phyloP scores from a whole-genome alignment of 1,139 yeast genomes.

The Nakaseomyces bracarensis region DNA sequence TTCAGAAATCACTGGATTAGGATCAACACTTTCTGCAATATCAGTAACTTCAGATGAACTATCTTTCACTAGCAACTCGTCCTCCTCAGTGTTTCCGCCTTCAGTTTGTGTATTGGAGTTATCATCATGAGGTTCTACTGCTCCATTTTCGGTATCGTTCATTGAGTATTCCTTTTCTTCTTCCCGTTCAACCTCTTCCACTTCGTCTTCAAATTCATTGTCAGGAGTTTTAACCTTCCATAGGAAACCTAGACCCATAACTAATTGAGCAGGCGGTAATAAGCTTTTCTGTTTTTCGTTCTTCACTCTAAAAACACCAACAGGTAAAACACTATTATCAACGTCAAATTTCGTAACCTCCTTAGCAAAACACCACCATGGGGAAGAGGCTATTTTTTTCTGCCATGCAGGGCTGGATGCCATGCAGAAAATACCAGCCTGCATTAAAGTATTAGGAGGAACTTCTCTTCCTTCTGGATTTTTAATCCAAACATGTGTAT shows the following conservation, averaged over 20 bases:
- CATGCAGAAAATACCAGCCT: constrained; percentile 80
- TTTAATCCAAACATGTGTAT: constrained; percentile 65
- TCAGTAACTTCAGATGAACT: too few relatives aligned
- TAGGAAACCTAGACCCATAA: constrained; percentile 81
- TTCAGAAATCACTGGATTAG: too few relatives aligned
- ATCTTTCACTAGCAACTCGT: too few relatives aligned
- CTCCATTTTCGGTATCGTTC: constrained; percentile 14
- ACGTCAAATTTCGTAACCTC: constrained; percentile 62
- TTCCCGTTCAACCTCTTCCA: constrained; percentile 21
- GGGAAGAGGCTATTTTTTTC: constrained; percentile 65
- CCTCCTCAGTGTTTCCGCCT: constrained; percentile 7
- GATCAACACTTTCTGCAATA: constrained; percentile 7
- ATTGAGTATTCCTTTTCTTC: constrained; percentile 12
- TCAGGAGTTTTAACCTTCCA: constrained; percentile 46
- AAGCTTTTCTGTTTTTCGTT: constrained; percentile 47
- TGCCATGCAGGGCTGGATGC: constrained; percentile 90
- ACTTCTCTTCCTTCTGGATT: constrained; percentile 46
- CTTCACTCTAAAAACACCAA: constrained; percentile 54
- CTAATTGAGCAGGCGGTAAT: constrained; percentile 75
- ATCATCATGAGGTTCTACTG: constrained; percentile 10
- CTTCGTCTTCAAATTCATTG: constrained; percentile 16
- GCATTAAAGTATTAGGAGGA: constrained; percentile 81
- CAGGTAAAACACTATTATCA: constrained; percentile 54
- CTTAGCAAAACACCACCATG: constrained; percentile 70
- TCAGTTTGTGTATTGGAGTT: constrained; percentile 13